Evolutionary conservation across 495 filamentous ascomycete genomes (phyloP), one percentile per base, ranked within the genome.

Genomic region (Penicillium cinerascens): DNA sequence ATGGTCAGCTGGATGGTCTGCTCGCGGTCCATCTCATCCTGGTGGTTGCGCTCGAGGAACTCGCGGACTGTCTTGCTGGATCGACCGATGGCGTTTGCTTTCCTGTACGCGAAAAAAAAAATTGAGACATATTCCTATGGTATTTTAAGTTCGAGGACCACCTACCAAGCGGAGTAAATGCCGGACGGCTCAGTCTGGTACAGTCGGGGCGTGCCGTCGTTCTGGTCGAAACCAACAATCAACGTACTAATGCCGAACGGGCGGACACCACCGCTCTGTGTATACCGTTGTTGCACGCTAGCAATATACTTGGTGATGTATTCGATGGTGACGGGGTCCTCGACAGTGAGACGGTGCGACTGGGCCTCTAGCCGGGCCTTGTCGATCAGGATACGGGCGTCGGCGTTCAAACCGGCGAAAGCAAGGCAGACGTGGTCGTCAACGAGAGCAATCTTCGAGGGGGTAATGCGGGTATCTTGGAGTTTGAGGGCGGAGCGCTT

Each of bases 301-400:
- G 93, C 93, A 49, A 97, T 86, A 69, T 97, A 95, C 76, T 97
- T 97, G 49, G 93, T 97, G 65, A 98, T 97, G 78, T 98, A 98
- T 76, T 98, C 93, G 67, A 98, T 95, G 36, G 87, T 91, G 50
- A 95, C 89, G 48, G 93, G 92, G 71, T 98, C 93, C 70, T 97
- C 93, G 44, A 98, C 91, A n/a, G 93, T 97, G 60, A 98, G 78
- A 42, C 93, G 88, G 77, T 98, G 93, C 47, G 89, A 95, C 76
- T 98, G 93, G 49, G 93, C 93, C 69, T 98, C 93, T 72, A 98
- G 73, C 54, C 95, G 84, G 35, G 93, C 95, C 76, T 95, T 96
- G 81, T 98, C 93, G 60, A 98, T 88, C 40, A 98, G 81, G 69
- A 97, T 97, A 54, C 93, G 84, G 57, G 95, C 95, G 71, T 98